A percentile compares a stretch with the other conserved stretches of the same genome.
Conservation (phyloP, 2,329 filamentous ascomycete species). For the Trichoderma sp. region DNA sequence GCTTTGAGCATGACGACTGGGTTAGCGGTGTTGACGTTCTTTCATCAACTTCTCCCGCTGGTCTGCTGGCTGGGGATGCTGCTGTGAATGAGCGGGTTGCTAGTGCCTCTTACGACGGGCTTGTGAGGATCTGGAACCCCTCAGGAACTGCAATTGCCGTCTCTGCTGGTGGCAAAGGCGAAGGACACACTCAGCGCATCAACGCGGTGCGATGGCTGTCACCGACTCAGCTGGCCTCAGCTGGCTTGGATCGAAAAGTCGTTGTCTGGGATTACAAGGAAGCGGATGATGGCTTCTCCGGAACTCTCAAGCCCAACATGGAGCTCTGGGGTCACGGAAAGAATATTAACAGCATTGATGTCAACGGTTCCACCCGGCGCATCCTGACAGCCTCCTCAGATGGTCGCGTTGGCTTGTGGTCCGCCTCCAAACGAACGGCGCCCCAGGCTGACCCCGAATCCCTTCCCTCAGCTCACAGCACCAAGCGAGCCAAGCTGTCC, state of each 20-base stretch:
- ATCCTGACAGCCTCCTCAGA: conserved; percentile 86
- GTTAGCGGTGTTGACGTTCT: conserved; percentile 83
- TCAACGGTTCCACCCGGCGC: conserved; percentile 70
- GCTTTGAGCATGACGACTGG: conserved; percentile 98
- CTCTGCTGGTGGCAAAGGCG: conserved; percentile 62
- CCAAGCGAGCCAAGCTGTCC: conserved; percentile 74
- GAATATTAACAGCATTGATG: conserved; percentile 70
- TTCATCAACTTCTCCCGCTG: conserved; percentile 62
- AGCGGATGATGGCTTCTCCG: conserved; percentile 56
- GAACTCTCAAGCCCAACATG: conserved; percentile 66
- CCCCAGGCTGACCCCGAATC: conserved; percentile 69
- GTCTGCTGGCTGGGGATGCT: conserved; percentile 41
- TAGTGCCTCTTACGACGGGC: conserved; percentile 91
- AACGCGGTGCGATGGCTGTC: conserved; percentile 84
- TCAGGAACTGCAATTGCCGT: conserved; percentile 82
- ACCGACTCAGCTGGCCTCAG: conserved; percentile 74
- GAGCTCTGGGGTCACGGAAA: conserved; percentile 82
- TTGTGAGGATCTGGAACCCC: conserved; percentile 84
- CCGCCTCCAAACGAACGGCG: conserved; percentile 70
- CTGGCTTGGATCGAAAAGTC: conserved; percentile 80
- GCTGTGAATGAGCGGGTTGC: conserved; percentile 59
- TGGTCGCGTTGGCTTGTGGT: conserved; percentile 84
- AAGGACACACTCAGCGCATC: conserved; percentile 73
- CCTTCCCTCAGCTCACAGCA: conserved; percentile 63
- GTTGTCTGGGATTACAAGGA: conserved; percentile 88